These are phyloP conservation scores for Fomitopsis betulina DNA, from an alignment of 1,284 basidiomycete species.

Conservation along the genomic window DNA sequence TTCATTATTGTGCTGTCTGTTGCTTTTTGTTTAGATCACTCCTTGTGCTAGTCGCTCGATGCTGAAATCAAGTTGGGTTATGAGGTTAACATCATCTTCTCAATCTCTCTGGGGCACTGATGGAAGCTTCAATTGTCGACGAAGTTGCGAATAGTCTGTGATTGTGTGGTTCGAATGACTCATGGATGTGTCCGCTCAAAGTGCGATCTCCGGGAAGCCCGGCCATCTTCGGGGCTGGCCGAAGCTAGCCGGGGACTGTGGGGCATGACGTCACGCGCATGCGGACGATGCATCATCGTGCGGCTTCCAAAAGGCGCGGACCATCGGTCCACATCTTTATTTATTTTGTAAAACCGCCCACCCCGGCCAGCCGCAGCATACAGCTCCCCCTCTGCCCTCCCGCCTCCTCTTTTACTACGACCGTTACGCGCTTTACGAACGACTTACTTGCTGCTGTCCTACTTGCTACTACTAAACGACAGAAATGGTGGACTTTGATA, in stretches of 20 bases:
- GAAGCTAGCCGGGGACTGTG: not conserved
- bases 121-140: too few species aligned
- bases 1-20: too few species aligned
- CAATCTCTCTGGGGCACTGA: not conserved
- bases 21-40: not conserved
- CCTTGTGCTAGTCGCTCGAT: conserved; percentile 2
- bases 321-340: not conserved
- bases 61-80: conserved; percentile 2
- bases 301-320: not conserved
- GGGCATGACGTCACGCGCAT: not conserved
- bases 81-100: conserved; percentile 1
- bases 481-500: conserved; percentile 34
- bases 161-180: not conserved
- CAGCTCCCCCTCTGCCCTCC: not conserved
- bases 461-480: not conserved
- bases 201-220: not conserved
- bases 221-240: not conserved
- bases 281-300: not conserved
- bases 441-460: conserved; percentile 10
- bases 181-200: not conserved
- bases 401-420: not conserved
- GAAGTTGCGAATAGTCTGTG: not conserved
- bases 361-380: not conserved
- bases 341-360: not conserved
- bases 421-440: not conserved